A percentile compares a stretch with the other conserved stretches of the same genome.
Evolutionary conservation across 495 filamentous ascomycete genomes (phyloP).

Genomic region (Penicillium cinerascens): DNA sequence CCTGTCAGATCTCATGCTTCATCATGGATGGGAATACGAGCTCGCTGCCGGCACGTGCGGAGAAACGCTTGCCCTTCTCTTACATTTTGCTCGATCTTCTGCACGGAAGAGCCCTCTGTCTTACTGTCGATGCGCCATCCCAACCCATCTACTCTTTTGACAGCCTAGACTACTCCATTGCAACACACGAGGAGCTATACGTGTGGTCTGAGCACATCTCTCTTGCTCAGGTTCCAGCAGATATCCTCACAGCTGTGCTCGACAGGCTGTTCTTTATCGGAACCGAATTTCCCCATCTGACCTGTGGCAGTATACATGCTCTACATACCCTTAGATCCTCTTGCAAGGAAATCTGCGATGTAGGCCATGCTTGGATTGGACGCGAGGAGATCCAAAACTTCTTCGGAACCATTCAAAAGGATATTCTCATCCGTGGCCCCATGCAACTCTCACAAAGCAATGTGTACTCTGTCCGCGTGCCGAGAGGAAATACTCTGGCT

Average conservation of each 20-base stretch:
- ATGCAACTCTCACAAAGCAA: neutral
- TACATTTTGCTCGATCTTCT: neutral
- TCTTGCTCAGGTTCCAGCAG: neutral
- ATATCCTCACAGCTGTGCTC: neutral
- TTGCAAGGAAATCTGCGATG: neutral
- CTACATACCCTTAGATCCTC: neutral
- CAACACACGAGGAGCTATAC: neutral
- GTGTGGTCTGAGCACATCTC: neutral
- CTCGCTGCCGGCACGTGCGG: neutral
- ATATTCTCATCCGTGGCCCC: neutral
- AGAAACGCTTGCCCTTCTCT: neutral
- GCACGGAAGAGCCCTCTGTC: neutral
- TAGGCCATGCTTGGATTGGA: neutral
- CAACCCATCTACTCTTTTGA: neutral
- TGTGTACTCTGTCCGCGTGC: neutral
- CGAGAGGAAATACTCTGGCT: neutral
- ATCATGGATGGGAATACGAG: neutral
- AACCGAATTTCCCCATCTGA: neutral
- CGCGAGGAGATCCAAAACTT: neutral
- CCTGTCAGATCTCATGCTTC: neutral
- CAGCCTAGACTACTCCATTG: neutral
- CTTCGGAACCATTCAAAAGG: neutral
- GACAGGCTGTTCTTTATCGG: neutral
- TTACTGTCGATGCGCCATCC: neutral
- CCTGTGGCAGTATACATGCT: neutral